Base-by-base conservation (phyloP, 768 basidiomycete species). In the Piloderma croceum region DNA sequence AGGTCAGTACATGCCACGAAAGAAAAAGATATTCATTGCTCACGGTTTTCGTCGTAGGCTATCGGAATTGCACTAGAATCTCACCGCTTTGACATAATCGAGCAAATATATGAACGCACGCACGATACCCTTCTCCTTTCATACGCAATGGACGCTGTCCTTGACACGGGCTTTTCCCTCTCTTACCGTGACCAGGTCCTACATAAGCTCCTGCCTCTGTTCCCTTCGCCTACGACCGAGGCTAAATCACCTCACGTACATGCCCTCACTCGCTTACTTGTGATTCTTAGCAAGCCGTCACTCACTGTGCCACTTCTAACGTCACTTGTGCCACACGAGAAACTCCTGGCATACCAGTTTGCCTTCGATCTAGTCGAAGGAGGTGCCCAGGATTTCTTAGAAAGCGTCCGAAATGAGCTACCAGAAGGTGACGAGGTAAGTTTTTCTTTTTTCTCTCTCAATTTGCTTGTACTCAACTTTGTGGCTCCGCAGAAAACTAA, bases 341-440 rank as follows among this genome's bases (percentile, higher is more conserved):
- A 76, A 29, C 67, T 91, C 9, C 67, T 94, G 19, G 92, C 91
- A 1, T 94, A 92, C 60, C 96, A 99, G 59, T 80, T 97, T 57
- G 91, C 88, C 0, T 98, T 98, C 57, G 96, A 98, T 63, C 67
- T 98, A 35, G 87, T 85, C 11, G 94, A 97, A 63, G 90, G 92
- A 24, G 94, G 90, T 1, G 79, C 87, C 3, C 91, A 94, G 59
- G 91, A 93, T 53, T 98, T 90, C 64, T 68, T 97, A 33, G 84
- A 90, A 53, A 78, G 70, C 33, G 71, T 96, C 19, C 73, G 81
- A 41, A 75, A 63, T 35, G 74, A 77, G 20, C 64, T 90, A 9
- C 89, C 85, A 18, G 74, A 77, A 47, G 84, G 79, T 24, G 71
- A 77, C 43, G 69, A 73, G 57, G 85, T 84, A 57, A 48, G 72